Evolutionary conservation across 768 basidiomycete genomes (phyloP).

Genomic region (Boletus insuetus): DNA sequence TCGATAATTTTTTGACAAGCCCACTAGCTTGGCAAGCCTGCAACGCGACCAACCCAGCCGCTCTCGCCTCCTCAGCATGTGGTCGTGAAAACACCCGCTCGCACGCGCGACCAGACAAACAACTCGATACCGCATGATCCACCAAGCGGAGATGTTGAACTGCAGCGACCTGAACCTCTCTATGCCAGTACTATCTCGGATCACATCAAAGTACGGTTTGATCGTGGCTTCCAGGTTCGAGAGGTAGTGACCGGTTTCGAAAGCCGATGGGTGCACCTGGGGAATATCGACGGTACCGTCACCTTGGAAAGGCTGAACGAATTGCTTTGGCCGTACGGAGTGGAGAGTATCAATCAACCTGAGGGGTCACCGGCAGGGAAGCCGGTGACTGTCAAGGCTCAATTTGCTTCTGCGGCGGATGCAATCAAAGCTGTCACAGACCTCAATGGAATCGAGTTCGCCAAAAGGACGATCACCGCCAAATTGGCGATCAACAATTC

Average conservation of each 20-base stretch:
- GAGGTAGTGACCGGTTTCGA: conserved; percentile 67
- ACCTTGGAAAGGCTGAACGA: conserved; percentile 33
- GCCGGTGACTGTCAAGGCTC: conserved; percentile 38
- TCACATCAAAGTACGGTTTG: conserved; percentile 54
- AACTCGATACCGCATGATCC: background rate
- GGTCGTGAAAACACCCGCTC: background rate
- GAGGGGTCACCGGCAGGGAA: conserved; percentile 14
- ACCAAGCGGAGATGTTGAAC: background rate
- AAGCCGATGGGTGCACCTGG: conserved; percentile 56
- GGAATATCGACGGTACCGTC: conserved; percentile 44
- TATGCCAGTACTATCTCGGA: conserved; percentile 44
- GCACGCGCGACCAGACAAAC: background rate
- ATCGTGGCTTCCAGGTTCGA: conserved; percentile 57
- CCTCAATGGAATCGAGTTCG: conserved; percentile 47
- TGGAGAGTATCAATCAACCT: conserved; percentile 39
- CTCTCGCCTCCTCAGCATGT: background rate
- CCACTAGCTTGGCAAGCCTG: background rate
- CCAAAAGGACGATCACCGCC: conserved; percentile 40
- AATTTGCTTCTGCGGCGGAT: conserved; percentile 46
- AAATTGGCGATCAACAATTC: conserved; percentile 44
- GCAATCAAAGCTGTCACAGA: conserved; percentile 51
- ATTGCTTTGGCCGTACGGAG: conserved; percentile 42
- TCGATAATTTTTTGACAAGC: background rate
- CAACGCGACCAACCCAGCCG: background rate
- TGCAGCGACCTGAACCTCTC: conserved; percentile 14